Conservation (phyloP, 371 early-diverging fungal species). For the Batrachochytrium dendrobatidis region DNA sequence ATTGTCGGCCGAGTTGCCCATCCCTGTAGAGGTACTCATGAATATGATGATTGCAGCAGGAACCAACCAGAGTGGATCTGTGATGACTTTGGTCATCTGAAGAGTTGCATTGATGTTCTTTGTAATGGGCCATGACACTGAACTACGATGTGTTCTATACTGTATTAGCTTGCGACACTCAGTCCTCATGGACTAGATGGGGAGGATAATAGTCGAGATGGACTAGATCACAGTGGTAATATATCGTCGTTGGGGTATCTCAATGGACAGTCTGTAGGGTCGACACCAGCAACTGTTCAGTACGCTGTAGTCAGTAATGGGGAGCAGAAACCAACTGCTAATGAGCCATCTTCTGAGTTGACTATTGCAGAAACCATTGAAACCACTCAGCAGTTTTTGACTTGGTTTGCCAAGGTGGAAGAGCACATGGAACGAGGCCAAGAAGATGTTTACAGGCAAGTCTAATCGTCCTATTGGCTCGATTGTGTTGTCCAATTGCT, state of each 20-base stretch:
- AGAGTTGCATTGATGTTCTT: no score
- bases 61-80: background rate
- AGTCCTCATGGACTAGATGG: no score
- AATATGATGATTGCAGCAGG: background rate
- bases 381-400: slow-evolving; percentile 79
- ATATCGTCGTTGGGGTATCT: no score
- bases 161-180: no score
- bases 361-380: slow-evolving; percentile 45
- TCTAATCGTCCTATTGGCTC: no score
- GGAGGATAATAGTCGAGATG: no score
- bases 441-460: slow-evolving; percentile 70
- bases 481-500: slow-evolving; percentile 9
- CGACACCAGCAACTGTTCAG: background rate
- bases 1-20: slow-evolving; percentile 57
- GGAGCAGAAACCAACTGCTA: no score
- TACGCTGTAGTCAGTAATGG: background rate
- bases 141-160: no score
- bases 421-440: slow-evolving; percentile 73
- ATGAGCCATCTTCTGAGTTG: no score
- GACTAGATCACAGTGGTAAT: no score
- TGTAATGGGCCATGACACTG: no score
- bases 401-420: slow-evolving; percentile 77
- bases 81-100: no score
- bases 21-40: slow-evolving; percentile 48
- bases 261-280: background rate